phyloP scores from a whole-genome alignment of 768 basidiomycete genomes.

The Phlebiopsis gigantea region DNA sequence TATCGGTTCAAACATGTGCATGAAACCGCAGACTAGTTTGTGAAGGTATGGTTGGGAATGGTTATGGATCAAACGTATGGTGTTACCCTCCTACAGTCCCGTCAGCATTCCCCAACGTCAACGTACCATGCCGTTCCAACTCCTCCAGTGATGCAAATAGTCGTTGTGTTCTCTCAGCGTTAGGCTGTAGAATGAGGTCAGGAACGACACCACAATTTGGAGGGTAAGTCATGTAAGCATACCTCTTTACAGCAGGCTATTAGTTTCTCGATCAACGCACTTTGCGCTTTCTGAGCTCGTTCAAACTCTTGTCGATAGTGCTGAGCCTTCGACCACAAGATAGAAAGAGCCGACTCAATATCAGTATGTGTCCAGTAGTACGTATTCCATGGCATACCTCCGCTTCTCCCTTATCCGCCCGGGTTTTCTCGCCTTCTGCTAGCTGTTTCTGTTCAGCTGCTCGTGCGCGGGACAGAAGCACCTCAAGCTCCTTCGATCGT shows the following conservation, averaged over 20 bases:
- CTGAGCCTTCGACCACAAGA: too few relatives aligned
- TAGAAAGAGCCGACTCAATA: too few relatives aligned
- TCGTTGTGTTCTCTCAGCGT: constrained; percentile 78
- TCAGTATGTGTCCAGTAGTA: too few relatives aligned
- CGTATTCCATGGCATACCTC: constrained; percentile 50
- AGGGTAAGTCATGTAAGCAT: constrained; percentile 20
- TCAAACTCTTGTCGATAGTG: constrained; percentile 74
- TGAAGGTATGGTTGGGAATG: neutral
- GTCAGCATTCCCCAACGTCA: constrained; percentile 14
- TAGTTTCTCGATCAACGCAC: constrained; percentile 77
- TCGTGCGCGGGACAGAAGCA: constrained; percentile 79
- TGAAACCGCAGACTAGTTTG: neutral
- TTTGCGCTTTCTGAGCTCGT: constrained; percentile 72
- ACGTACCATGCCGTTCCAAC: constrained; percentile 61
- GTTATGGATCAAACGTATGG: neutral
- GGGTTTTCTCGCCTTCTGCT: constrained; percentile 66
- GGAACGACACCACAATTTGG: neutral
- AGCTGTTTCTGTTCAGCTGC: constrained; percentile 85
- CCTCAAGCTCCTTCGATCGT: constrained; percentile 88
- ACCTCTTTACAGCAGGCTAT: constrained; percentile 88
- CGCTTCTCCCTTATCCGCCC: constrained; percentile 65
- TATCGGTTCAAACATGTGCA: neutral
- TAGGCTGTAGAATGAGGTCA: constrained; percentile 44
- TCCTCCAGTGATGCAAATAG: constrained; percentile 80
- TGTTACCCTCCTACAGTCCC: constrained; percentile 15